Percentiles rank a stretch among this genome's conserved stretches.
phyloP scores from a whole-genome alignment of 1,284 basidiomycete genomes.

The Microbotryomycetes sp. region DNA sequence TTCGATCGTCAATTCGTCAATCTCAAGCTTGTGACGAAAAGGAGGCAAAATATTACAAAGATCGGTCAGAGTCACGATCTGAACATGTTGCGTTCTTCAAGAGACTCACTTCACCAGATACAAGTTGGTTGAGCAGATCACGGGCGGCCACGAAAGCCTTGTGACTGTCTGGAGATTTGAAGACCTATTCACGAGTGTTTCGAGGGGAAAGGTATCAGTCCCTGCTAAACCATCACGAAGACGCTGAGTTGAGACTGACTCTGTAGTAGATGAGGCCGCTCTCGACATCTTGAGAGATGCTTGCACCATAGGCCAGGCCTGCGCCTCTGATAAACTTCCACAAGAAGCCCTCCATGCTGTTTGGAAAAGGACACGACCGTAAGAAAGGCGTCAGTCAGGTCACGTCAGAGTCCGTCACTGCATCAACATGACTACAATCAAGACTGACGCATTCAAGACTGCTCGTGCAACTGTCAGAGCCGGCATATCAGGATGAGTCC shows the following conservation, averaged over 20 bases:
- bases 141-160: constrained; percentile 76
- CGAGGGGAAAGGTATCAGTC: neutral
- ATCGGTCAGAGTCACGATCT: constrained; percentile 29
- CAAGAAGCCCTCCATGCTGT: constrained; percentile 74
- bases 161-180: constrained; percentile 73
- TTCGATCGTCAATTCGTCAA: constrained; percentile 79
- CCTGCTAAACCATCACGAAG: neutral
- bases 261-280: constrained; percentile 73
- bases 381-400: too few species aligned
- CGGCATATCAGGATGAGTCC: constrained; percentile 68
- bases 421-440: neutral
- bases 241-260: constrained; percentile 47
- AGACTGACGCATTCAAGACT: constrained; percentile 66
- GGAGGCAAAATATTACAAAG: neutral
- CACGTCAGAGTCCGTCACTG: neutral
- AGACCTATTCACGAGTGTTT: too few species aligned
- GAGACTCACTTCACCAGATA: constrained; percentile 32
- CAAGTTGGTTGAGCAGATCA: constrained; percentile 41
- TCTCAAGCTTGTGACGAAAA: constrained; percentile 55
- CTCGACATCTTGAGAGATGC: constrained; percentile 71
- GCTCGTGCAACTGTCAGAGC: constrained; percentile 77
- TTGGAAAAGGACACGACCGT: too few species aligned
- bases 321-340: constrained; percentile 81
- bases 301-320: constrained; percentile 89
- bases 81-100: constrained; percentile 39